Evolutionary conservation across 805 yeast genomes (phyloP), one percentile per base, ranked within the genome.

Genomic region (Teunomyces aglyptinius): DNA sequence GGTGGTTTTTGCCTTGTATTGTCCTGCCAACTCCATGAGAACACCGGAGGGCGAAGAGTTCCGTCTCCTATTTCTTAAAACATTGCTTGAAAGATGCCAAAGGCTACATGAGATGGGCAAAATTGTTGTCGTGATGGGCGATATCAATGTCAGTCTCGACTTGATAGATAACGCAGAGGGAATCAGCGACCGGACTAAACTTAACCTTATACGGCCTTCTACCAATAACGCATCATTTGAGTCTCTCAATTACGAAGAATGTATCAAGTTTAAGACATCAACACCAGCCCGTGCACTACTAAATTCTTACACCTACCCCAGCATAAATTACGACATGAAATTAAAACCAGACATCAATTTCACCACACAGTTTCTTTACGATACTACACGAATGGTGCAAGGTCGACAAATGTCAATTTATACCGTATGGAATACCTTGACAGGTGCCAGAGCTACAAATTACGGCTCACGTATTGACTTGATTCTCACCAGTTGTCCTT

Each of bases 351-450:
- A 18, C 12, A 16, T 41, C 33, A 18, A 33, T 39, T 8, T 20
- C 16, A 26, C 13, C n/a, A 35, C 48, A 1, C 68, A 65, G 35
- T 65, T 78, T 7, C 58, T 86, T 27, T 61, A 75, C 46, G 95
- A 87, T 59, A 69, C 84, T 0, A 77, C 83, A 0, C 71, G 97
- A 38, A 59, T 64, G 24, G 46, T 60, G 2, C 84, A 83, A 50
- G 83, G 85, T 1, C 65, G 85, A 12, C 70, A 82, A 41, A 60
- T 77, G 57, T 82, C 79, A 18, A 73, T 90, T 79, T 94, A 86
- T 60, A 90, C 97, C 0, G 94, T 91, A 40, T 92, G 99, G 99
- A 91, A 90, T 63, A 86, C 90, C 1, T 65, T 83, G 54, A 78
- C 80, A 43, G 86, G 86, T 54, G 77, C 86, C 16, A 68, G 99